Percentiles rank a stretch among this genome's conserved stretches.
Evolutionary conservation across 805 yeast species (phyloP).

Genomic region (Kodamaea jinghongensis): DNA sequence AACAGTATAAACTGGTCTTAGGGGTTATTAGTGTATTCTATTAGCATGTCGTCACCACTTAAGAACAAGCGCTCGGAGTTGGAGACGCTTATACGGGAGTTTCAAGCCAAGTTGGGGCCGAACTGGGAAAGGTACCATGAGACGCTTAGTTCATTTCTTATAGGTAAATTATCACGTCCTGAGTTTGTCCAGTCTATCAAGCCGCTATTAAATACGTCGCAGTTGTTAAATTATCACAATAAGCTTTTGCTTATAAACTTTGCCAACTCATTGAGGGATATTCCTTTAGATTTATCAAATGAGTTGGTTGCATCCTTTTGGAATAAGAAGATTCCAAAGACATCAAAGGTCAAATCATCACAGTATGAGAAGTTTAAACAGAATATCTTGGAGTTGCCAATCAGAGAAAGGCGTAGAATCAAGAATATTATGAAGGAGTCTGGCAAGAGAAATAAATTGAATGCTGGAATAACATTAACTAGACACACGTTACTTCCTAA

Average conservation of each 20-base stretch:
- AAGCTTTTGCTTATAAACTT: conserved; percentile 75
- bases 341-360: conserved; percentile 51
- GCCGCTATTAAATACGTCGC: conserved; percentile 49
- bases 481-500: conserved; percentile 77
- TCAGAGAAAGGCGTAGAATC: conserved; percentile 79
- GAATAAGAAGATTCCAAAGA: conserved; percentile 49
- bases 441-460: conserved; percentile 73
- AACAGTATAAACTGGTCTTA: too few relatives aligned
- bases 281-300: conserved; percentile 55
- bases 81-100: conserved; percentile 59
- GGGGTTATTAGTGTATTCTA: too few relatives aligned
- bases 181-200: conserved; percentile 65
- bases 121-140: conserved; percentile 88
- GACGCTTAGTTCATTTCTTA: conserved; percentile 67
- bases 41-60: conserved; percentile 1
- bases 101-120: conserved; percentile 69
- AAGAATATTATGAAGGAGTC: conserved; percentile 80
- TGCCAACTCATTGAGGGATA: conserved; percentile 79
- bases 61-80: conserved; percentile 29
- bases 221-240: conserved; percentile 68
- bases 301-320: conserved; percentile 41
- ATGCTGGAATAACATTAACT: conserved; percentile 64
- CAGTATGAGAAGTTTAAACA: conserved; percentile 82
- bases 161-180: conserved; percentile 73
- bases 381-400: conserved; percentile 82